Base-by-base conservation (phyloP, 2,329 filamentous ascomycete genomes). In the Fusarium albosuccineum region DNA sequence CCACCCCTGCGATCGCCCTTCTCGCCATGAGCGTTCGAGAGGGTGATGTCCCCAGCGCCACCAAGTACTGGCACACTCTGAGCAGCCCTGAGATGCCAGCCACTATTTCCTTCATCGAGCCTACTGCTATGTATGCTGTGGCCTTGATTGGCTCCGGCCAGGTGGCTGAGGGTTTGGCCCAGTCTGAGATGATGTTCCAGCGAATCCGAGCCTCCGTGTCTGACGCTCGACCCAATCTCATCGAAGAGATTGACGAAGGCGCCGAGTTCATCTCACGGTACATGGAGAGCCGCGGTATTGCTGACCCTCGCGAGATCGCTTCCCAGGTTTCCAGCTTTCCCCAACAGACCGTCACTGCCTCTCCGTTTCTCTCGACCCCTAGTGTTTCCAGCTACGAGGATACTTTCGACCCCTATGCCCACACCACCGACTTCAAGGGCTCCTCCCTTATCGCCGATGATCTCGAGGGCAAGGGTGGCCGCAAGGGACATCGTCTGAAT, bases 401-500 rank as follows among this genome's bases (percentile, higher is more conserved):
- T 68, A 90, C 89, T 8, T 97, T 91, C 73, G 96, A 99, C 75
- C 96, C 96, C 2, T 97, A 98, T 75, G 92, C 92, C 13, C 89
- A 92, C 73, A 94, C 88, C 68, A 97, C 93, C 34, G 96, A 99
- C 78, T 95, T 96, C 83, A 95, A 95, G 79, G 94, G 93, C 40
- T 98, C 96, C 11, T 91, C 94, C 14, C 85, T 93, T 60, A 97
- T 98, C 74, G 92, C 93, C 1, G 94, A 97, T 67, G 88, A 96
- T 70, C 87, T 98, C 22, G 95, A 98, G 81, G 92, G 91, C 73
- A 86, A 88, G 39, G 89, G 90, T 72, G 91, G 91, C 50, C 89
- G 91, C 61, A 89, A 90, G 69, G 90, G 89, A 22, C 87, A 89
- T 53, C 89, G 91, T 68, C 84, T 97, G 63, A 91, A 91, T 67